These are phyloP conservation scores for Collybiopsis luxurians DNA, from an alignment of 768 basidiomycete genomes.

Conservation along the genomic window DNA sequence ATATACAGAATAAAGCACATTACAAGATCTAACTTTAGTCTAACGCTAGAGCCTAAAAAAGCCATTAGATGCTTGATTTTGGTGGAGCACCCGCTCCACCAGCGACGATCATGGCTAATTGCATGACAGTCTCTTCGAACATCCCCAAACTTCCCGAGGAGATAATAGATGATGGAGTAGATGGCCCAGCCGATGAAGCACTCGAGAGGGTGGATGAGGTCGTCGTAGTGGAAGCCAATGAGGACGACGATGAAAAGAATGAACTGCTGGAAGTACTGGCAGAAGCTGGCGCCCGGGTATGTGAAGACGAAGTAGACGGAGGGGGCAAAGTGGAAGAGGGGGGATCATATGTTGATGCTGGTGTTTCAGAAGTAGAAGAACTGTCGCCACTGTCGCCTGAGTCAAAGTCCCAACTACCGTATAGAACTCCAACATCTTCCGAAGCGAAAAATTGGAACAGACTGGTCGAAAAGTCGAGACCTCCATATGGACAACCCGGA, in stretches of 20 bases:
- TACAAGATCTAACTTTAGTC: neutral
- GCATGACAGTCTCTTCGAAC: neutral
- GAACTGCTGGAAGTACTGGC: neutral
- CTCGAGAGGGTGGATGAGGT: neutral
- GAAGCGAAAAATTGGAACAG: slow-evolving; percentile 47
- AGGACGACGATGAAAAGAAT: slow-evolving; percentile 34
- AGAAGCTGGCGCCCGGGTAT: neutral
- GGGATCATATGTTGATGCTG: slow-evolving; percentile 16
- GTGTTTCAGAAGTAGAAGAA: slow-evolving; percentile 5
- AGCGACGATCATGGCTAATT: neutral
- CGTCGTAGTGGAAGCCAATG: slow-evolving; percentile 27
- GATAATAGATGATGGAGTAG: neutral
- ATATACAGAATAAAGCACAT: neutral
- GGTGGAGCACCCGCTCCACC: neutral
- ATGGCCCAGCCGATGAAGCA: neutral
- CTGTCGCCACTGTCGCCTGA: slow-evolving; percentile 14
- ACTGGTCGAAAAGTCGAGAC: slow-evolving; percentile 56
- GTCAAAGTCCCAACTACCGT: slow-evolving; percentile 44
- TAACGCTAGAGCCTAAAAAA: neutral
- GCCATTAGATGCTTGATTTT: neutral
- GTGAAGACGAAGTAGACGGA: slow-evolving; percentile 10
- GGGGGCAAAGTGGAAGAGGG: slow-evolving; percentile 20
- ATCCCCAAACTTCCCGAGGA: neutral
- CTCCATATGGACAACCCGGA: slow-evolving; percentile 53
- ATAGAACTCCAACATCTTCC: slow-evolving; percentile 37